Base-by-base conservation (phyloP, 192 early-diverging fungal species). In the Entomortierella lignicola region DNA sequence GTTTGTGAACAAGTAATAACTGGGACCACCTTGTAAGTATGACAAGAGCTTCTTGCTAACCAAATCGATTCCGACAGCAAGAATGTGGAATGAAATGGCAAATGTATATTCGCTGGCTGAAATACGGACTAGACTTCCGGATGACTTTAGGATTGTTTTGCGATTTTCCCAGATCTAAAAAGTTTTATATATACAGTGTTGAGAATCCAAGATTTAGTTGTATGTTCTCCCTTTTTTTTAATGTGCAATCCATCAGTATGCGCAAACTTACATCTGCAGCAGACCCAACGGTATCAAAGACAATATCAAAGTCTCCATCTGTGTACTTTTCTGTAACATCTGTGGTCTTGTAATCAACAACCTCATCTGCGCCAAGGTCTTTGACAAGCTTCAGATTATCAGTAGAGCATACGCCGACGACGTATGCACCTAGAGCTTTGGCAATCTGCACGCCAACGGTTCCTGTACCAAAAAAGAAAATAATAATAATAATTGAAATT, bases 291-390 rank as follows among this genome's bases (percentile, higher is more conserved):
- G 69, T 77, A 31, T 87, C 86, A 44, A 87, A 61, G 29, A 87
- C 39, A 21, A 87, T 52, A 39, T 87, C 85, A 70, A 75, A 83
- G 7, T 71, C 71, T 15, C 60, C 63, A 27, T 60, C 62, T 21
- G 72, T 79, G 23, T 61, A 52, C 17, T 60, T 50, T 39, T 63
- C 62, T 34, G 69, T 60, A 21, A 80, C 66, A 52, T 85, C 73
- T 25, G 63, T 65, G 20, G 60, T 71, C 18, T 56, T 88, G 71
- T 91, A 91, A 53, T 91, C 90, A 29, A 91, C 63, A 0, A 86
- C 77, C 32, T 72, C 48, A 58, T 91, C 89, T 1, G 89, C 88
- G 4, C 90, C 90, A 42, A 88, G 58, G 0, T 32, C 53, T 61
- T 81, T 82, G 17, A 89, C 85, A 15, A 86, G 56, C 43, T 80